These are phyloP conservation scores for Rhodotorula mucilaginosa DNA, from an alignment of 1,284 basidiomycete species.

Conservation along the genomic window DNA sequence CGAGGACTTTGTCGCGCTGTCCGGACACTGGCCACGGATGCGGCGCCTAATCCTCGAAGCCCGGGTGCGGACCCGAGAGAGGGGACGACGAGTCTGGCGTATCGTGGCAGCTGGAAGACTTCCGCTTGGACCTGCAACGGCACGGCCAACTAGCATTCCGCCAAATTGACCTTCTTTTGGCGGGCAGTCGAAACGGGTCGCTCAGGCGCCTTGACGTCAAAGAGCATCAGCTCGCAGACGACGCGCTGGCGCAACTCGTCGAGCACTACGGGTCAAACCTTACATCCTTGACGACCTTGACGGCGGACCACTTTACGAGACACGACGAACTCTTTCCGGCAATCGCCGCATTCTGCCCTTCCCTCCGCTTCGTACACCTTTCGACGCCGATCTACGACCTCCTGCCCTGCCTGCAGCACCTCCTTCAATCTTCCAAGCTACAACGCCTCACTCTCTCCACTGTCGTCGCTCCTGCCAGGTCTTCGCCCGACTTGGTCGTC, in stretches of 20 bases:
- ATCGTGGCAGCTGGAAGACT: conserved; percentile 11
- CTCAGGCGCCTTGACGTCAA: conserved; percentile 7
- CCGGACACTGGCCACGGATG: conserved; percentile 3
- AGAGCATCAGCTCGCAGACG: conserved; percentile 23
- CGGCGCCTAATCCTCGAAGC: not conserved
- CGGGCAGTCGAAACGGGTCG: not conserved
- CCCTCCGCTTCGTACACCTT: not conserved
- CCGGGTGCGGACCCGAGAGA: not conserved
- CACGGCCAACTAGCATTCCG: conserved; percentile 8
- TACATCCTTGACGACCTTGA: conserved; percentile 1
- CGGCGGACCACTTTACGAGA: conserved; percentile 3
- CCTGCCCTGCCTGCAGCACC: not conserved
- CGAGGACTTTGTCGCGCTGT: conserved; percentile 4
- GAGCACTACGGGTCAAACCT: conserved; percentile 5
- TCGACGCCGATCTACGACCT: conserved; percentile 5
- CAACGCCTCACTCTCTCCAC: conserved; percentile 1
- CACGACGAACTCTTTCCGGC: not conserved
- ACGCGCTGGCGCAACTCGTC: conserved; percentile 5
- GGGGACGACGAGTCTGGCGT: not conserved
- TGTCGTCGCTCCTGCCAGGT: not conserved
- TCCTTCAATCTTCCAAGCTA: not conserved
- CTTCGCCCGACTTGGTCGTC: not conserved
- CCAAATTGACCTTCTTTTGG: conserved; percentile 13
- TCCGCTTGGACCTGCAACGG: conserved; percentile 11
- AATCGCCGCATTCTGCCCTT: not conserved